Conservation (phyloP, 2,329 filamentous ascomycete species). For the Parafenestella ontariensis region DNA sequence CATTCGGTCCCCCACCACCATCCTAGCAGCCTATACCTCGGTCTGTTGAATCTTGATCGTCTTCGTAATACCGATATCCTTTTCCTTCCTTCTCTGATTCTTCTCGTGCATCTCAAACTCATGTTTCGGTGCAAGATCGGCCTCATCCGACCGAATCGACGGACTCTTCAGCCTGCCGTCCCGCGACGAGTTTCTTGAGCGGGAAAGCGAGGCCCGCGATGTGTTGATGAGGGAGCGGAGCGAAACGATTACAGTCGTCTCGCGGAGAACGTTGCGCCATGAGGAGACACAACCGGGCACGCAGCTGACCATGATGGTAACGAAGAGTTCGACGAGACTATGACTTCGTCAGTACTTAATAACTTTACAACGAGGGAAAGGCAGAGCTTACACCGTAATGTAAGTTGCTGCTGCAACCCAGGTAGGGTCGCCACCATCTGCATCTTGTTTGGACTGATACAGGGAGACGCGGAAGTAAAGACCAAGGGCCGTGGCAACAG, state of each 20-base stretch:
- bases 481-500: not conserved
- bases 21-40: not conserved
- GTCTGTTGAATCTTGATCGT: not conserved
- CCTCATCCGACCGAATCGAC: not conserved
- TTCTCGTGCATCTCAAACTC: not conserved
- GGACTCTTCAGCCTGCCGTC: not conserved
- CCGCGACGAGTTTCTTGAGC: not conserved
- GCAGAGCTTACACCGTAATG: not conserved
- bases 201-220: not conserved
- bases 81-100: no score
- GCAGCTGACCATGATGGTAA: not conserved
- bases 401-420: constrained; percentile 1
- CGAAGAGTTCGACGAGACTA: constrained; percentile 1
- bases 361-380: no score
- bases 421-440: not conserved
- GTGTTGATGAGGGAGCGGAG: not conserved
- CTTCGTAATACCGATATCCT: not conserved
- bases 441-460: not conserved
- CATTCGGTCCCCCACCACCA: not conserved
- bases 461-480: not conserved
- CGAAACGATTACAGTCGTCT: not conserved
- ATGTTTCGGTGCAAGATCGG: not conserved
- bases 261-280: not conserved
- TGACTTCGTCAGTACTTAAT: not conserved
- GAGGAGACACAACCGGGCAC: not conserved